These are phyloP conservation scores for Talaromyces sp. DNA, from an alignment of 2,329 filamentous ascomycete species.

Conservation along the genomic window DNA sequence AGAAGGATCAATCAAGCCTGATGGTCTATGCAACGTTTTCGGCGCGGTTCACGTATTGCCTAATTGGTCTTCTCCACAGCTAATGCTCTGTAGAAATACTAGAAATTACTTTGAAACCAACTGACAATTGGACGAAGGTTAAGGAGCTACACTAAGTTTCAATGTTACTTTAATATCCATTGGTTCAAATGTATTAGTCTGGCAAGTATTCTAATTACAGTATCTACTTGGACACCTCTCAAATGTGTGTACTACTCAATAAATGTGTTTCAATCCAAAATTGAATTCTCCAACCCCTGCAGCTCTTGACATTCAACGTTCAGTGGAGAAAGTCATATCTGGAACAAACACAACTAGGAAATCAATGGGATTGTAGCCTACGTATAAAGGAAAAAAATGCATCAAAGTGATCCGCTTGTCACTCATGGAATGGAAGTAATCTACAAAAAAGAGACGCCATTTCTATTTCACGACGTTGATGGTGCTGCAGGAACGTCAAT, in stretches of 20 bases:
- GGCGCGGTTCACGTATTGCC: background rate
- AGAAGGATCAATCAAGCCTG: background rate
- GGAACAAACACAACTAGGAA: background rate
- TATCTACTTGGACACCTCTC: background rate
- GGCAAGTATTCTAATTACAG: background rate
- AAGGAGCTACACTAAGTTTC: background rate
- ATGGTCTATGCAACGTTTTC: background rate
- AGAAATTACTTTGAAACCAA: too few species aligned
- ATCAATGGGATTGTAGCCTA: background rate
- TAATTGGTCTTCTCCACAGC: background rate
- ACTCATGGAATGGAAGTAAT: conserved; percentile 15
- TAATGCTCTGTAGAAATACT: background rate
- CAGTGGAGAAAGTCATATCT: background rate
- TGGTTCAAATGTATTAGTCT: background rate
- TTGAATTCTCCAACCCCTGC: background rate
- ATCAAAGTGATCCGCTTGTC: background rate
- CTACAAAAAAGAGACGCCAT: conserved; percentile 20
- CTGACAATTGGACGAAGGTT: background rate
- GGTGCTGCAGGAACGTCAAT: conserved; percentile 68
- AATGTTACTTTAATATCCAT: background rate
- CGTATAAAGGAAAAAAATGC: background rate
- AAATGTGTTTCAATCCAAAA: background rate
- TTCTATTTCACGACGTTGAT: conserved; percentile 31
- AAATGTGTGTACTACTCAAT: background rate
- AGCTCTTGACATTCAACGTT: background rate